These are phyloP conservation scores for Pseudocercospora fuligena DNA, from an alignment of 2,329 filamentous ascomycete species.

Conservation along the genomic window DNA sequence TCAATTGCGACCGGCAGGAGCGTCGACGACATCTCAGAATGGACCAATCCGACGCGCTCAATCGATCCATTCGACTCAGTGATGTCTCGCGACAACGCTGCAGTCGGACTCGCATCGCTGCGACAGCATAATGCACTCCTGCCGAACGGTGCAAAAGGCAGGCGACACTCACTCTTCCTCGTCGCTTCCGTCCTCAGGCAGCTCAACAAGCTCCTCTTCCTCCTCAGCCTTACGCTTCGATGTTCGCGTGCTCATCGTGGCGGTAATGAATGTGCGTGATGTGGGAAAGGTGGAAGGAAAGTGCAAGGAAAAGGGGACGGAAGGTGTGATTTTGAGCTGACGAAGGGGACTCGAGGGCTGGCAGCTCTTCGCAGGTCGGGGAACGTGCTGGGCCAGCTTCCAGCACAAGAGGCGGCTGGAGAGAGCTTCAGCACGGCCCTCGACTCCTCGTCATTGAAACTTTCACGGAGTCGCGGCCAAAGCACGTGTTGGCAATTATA, in stretches of 20 bases:
- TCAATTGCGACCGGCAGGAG: slow-evolving; percentile 9
- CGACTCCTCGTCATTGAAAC: neutral
- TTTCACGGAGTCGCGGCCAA: neutral
- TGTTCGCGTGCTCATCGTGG: slow-evolving; percentile 49
- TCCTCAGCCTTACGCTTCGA: slow-evolving; percentile 48
- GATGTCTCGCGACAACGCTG: slow-evolving; percentile 5
- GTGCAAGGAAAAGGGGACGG: neutral
- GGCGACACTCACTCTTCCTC: slow-evolving; percentile 43
- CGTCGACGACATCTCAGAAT: neutral
- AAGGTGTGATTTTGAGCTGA: neutral
- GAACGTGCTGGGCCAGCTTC: neutral
- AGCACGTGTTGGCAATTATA: neutral
- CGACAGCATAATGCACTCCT: neutral
- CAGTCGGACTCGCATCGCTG: neutral
- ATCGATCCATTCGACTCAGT: slow-evolving; percentile 6
- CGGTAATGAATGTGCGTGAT: neutral
- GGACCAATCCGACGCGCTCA: neutral
- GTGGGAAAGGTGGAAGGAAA: neutral
- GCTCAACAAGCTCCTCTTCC: slow-evolving; percentile 50
- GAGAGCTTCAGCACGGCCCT: neutral
- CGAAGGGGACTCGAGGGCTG: neutral
- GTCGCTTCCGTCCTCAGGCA: slow-evolving; percentile 45
- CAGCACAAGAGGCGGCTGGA: neutral
- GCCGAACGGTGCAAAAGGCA: neutral
- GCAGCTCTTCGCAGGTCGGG: neutral